Conservation (phyloP, 2,329 filamentous ascomycete genomes). For the Fulvia fulva region DNA sequence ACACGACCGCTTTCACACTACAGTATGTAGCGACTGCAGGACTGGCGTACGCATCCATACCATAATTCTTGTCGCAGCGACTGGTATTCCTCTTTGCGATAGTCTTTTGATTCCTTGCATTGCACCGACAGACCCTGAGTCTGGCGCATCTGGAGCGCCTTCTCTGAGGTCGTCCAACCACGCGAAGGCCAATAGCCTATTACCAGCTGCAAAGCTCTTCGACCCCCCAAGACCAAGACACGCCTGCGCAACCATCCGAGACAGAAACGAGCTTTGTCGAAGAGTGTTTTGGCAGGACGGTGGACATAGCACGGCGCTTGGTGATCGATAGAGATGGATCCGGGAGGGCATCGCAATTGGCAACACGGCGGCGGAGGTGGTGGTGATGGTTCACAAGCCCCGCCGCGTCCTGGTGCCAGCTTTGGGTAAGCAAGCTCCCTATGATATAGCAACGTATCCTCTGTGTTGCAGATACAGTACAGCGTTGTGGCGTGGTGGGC, state of each 20-base stretch:
- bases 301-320: background rate
- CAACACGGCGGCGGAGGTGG: conserved; percentile 25
- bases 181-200: background rate
- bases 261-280: background rate
- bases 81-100: background rate
- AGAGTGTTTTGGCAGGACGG: background rate
- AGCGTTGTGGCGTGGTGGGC: background rate
- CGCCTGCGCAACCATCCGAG: conserved; percentile 1
- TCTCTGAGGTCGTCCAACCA: background rate
- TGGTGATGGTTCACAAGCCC: conserved; percentile 25
- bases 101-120: background rate
- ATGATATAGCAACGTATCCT: background rate
- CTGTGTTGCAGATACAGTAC: background rate
- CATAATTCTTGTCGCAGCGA: background rate
- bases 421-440: conserved; percentile 30
- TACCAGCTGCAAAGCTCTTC: background rate
- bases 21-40: background rate
- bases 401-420: conserved; percentile 23
- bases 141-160: background rate
- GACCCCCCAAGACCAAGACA: background rate
- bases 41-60: background rate
- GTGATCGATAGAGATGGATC: conserved; percentile 15
- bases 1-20: background rate
- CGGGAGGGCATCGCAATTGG: conserved; percentile 25
- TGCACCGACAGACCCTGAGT: background rate